Conservation (phyloP, 129 eudicot genomes). For the Centaurea solstitialis region DNA sequence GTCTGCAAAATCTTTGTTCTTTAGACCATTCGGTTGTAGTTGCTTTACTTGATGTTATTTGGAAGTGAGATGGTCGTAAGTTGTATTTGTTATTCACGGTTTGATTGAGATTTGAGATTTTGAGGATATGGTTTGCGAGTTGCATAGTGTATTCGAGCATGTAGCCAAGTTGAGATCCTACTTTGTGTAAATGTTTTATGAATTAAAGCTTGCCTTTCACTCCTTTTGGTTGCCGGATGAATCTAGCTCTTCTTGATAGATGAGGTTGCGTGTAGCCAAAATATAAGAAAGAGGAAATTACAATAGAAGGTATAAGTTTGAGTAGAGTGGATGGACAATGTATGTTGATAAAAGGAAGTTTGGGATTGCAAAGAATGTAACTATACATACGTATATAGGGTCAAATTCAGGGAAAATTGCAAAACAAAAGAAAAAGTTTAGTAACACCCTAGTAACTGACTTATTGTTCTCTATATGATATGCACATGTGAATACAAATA, state of each 20-base stretch:
- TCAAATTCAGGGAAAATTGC: neutral
- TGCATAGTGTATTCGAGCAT: neutral
- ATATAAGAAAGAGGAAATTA: conserved; percentile 10
- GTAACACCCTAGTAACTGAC: neutral
- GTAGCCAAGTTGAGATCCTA: neutral
- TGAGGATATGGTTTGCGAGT: neutral
- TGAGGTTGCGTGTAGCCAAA: conserved; percentile 12
- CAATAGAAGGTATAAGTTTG: conserved; percentile 2
- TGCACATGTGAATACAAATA: neutral
- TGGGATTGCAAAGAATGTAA: neutral
- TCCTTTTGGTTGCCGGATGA: no score
- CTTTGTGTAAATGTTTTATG: neutral
- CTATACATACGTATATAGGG: neutral
- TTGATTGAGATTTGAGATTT: no score
- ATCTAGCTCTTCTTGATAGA: conserved; percentile 6
- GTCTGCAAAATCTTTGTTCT: neutral
- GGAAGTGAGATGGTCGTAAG: neutral
- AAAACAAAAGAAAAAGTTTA: neutral
- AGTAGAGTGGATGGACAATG: neutral
- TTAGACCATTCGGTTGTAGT: neutral
- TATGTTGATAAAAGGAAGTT: neutral
- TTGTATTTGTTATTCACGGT: conserved; percentile 3
- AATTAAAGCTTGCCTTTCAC: neutral
- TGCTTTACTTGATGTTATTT: neutral
- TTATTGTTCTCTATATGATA: neutral